Percentiles rank a stretch among this genome's conserved stretches.
phyloP scores from a whole-genome alignment of 139 green algal species.

The Penium margaritaceum region DNA sequence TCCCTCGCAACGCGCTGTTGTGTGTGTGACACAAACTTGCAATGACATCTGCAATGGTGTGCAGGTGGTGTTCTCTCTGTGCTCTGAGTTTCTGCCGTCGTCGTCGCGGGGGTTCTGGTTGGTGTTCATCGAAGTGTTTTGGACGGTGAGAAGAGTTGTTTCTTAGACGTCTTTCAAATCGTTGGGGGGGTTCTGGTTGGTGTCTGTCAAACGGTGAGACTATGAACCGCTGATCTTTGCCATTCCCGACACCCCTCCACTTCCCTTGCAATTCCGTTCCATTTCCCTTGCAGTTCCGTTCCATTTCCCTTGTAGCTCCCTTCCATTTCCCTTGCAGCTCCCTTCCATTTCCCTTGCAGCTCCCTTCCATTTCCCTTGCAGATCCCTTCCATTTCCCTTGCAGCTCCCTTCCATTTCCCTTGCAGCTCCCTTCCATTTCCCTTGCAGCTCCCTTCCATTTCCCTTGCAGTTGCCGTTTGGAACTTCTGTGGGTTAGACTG shows the following conservation, averaged over 20 bases:
- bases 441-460: no score
- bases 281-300: not conserved
- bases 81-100: conserved; percentile 40
- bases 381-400: no score
- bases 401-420: no score
- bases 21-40: no score
- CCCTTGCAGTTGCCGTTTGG: no score
- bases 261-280: not conserved
- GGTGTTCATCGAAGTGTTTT: conserved; percentile 61
- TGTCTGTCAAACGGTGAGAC: no score
- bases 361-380: no score
- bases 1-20: no score
- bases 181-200: not conserved
- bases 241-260: not conserved
- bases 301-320: no score
- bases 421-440: no score
- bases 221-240: not conserved
- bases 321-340: not conserved
- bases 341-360: no score
- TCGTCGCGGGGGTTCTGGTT: conserved; percentile 55
- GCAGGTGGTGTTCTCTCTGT: conserved; percentile 42
- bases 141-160: conserved; percentile 53
- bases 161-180: not conserved
- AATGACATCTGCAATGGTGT: no score
- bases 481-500: not conserved